Base-by-base conservation (phyloP, 2,329 filamentous ascomycete genomes). In the Pestalotiopsis sp. region DNA sequence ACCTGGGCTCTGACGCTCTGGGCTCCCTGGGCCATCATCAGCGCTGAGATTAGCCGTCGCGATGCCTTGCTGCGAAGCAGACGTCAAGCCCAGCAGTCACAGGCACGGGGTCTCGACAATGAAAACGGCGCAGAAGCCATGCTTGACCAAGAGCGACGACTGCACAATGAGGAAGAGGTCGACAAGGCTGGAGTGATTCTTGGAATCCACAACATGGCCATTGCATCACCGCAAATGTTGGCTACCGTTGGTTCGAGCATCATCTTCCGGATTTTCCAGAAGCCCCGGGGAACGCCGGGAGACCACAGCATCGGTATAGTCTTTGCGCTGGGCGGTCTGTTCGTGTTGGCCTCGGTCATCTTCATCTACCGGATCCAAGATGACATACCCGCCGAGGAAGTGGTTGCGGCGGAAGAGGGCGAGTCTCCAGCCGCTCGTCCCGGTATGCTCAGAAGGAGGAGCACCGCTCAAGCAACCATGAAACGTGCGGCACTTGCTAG, bases 1-100 rank as follows among this genome's bases (percentile, higher is more conserved):
- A 94, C 93, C 1, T 98, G 95, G 95, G 94, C 95, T 25, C 84
- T 98, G 75, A 94, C 94, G 2, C 89, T 97, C 31, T 98, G 95
- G 95, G 95, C 95, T 0, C 95, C 95, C 0, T 98, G 95, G 83
- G 95, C 95, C 52, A 92, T 98, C 74, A 98, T 98, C 78, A 94
- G 93, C 60, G 93, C 93, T 4, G 95, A 98, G 79, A 95, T 98
- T 71, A 93, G 92, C 70, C 92, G 91, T 70, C 91, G 94, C 5
- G 93, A 97, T 77, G 90, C 91, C 56, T 72, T 81, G 20, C 78
- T 84, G 27, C 85, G 86, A 25, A 79, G 82, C 3, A 78, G 71
- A 66, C 76, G 77, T 68, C 77, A 78, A 56, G 64, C 70, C 6
- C 52, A 59, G 38, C 41, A 27, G 14, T 13, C 39, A 27, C 38